These are phyloP conservation scores for Fusarium nelsonii DNA, from an alignment of 2,329 filamentous ascomycete species.

Conservation along the genomic window DNA sequence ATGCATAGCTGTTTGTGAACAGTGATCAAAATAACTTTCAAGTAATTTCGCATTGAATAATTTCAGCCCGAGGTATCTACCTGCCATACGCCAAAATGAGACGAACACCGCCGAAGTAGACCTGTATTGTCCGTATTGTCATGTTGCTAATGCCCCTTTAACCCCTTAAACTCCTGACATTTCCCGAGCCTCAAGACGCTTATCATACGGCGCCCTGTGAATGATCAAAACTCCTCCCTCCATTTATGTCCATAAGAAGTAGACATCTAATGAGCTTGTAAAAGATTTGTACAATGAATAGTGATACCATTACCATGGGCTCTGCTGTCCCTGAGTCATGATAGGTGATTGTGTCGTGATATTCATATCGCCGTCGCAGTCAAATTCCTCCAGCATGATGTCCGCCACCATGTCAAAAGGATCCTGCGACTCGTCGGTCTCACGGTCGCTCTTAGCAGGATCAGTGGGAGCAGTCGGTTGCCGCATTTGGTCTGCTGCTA, in stretches of 20 bases:
- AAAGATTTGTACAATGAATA: slow-evolving; percentile 3
- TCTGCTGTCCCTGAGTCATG: slow-evolving; percentile 42
- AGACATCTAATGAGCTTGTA: neutral
- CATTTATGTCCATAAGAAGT: neutral
- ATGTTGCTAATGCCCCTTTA: slow-evolving; percentile 27
- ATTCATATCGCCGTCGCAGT: neutral
- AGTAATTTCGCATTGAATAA: slow-evolving; percentile 19
- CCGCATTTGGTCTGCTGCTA: slow-evolving; percentile 43
- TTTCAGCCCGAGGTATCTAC: slow-evolving; percentile 37
- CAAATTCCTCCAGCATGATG: slow-evolving; percentile 41
- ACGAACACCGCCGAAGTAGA: slow-evolving; percentile 15
- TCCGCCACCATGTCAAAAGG: slow-evolving; percentile 55
- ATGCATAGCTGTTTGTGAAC: neutral
- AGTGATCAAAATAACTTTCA: neutral
- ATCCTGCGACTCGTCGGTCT: slow-evolving; percentile 47
- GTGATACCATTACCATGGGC: slow-evolving; percentile 43
- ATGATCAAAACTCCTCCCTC: neutral
- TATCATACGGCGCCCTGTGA: slow-evolving; percentile 1
- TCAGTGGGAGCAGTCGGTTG: slow-evolving; percentile 11
- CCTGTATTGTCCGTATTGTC: slow-evolving; percentile 6
- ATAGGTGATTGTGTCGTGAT: slow-evolving; percentile 16
- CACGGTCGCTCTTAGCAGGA: slow-evolving; percentile 23
- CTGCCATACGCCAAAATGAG: slow-evolving; percentile 26
- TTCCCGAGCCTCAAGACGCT: slow-evolving; percentile 7
- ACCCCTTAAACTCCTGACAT: slow-evolving; percentile 30